Conservation (phyloP, 768 basidiomycete genomes). For the Boletus sp. region DNA sequence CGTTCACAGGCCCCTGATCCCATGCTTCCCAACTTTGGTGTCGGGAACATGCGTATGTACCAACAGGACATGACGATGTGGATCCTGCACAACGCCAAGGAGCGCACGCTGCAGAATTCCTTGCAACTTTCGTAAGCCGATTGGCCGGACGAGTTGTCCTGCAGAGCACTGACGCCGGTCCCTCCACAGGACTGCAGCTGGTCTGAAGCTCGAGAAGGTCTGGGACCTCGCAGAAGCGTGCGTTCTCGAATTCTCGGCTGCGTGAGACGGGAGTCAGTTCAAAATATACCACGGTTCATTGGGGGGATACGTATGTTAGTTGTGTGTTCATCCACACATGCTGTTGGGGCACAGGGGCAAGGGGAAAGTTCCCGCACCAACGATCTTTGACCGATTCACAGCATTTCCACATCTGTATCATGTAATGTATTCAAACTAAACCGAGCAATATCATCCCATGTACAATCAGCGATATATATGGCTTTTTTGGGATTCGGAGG, state of each 20-base stretch:
- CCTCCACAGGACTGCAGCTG: conserved; percentile 19
- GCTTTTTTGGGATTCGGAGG: neutral
- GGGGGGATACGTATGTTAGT: neutral
- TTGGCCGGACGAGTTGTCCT: neutral
- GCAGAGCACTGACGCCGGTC: conserved; percentile 1
- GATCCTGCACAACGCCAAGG: conserved; percentile 31
- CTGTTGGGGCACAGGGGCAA: neutral
- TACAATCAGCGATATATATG: neutral
- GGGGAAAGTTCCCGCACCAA: neutral
- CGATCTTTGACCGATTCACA: neutral
- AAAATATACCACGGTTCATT: neutral
- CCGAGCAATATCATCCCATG: neutral
- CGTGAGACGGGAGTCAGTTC: conserved; percentile 1
- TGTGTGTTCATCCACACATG: conserved; percentile 20
- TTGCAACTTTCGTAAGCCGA: conserved; percentile 29
- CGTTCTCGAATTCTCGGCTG: conserved; percentile 25
- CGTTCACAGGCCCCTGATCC: conserved; percentile 33
- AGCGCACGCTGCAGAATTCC: conserved; percentile 31
- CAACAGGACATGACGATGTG: conserved; percentile 33
- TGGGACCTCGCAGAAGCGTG: conserved; percentile 31
- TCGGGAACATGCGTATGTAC: conserved; percentile 29
- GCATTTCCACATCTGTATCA: neutral
- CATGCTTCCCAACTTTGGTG: conserved; percentile 34
- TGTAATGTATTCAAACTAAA: neutral
- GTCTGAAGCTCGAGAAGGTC: conserved; percentile 31